phyloP scores from a whole-genome alignment of 2,329 filamentous ascomycete genomes.

The Sarocladium brachiariae region DNA sequence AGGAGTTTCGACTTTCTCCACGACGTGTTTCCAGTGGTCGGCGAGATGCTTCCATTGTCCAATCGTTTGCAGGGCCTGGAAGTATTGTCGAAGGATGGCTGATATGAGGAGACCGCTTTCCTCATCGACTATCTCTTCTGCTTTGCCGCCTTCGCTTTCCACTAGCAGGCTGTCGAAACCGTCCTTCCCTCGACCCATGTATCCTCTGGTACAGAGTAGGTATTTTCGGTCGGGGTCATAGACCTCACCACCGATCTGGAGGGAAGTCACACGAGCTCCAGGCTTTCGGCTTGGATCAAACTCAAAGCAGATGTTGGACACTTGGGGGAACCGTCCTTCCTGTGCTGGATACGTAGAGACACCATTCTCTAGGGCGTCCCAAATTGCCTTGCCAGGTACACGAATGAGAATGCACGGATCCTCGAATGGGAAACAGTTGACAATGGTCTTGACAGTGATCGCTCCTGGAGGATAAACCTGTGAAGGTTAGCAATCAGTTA shows the following conservation, averaged over 20 bases:
- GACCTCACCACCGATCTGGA: slow-evolving; percentile 52
- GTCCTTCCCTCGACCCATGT: slow-evolving; percentile 85
- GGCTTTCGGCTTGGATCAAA: slow-evolving; percentile 59
- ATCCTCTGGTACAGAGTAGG: slow-evolving; percentile 71
- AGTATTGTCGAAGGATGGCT: slow-evolving; percentile 83
- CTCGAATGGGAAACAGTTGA: slow-evolving; percentile 88
- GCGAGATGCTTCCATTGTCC: slow-evolving; percentile 73
- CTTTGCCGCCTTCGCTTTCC: slow-evolving; percentile 65
- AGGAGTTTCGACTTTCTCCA: slow-evolving; percentile 38
- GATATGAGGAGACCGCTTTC: slow-evolving; percentile 84
- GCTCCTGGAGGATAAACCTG: slow-evolving; percentile 81
- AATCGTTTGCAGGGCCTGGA: slow-evolving; percentile 75
- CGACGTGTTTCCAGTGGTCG: slow-evolving; percentile 61
- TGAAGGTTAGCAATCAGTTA: no score
- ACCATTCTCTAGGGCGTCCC: slow-evolving; percentile 78
- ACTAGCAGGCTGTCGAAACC: slow-evolving; percentile 74
- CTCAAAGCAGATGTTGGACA: slow-evolving; percentile 72
- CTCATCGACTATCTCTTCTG: slow-evolving; percentile 73
- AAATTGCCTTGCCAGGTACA: slow-evolving; percentile 63
- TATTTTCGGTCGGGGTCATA: slow-evolving; percentile 61
- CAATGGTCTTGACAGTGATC: slow-evolving; percentile 71
- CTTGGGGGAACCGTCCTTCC: slow-evolving; percentile 78
- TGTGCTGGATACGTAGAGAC: slow-evolving; percentile 75
- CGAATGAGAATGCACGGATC: slow-evolving; percentile 77
- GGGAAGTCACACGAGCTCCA: slow-evolving; percentile 56